Evolutionary conservation across 1,284 basidiomycete genomes (phyloP), one percentile per base, ranked within the genome.

Genomic region (Xerocomus minutiporus): DNA sequence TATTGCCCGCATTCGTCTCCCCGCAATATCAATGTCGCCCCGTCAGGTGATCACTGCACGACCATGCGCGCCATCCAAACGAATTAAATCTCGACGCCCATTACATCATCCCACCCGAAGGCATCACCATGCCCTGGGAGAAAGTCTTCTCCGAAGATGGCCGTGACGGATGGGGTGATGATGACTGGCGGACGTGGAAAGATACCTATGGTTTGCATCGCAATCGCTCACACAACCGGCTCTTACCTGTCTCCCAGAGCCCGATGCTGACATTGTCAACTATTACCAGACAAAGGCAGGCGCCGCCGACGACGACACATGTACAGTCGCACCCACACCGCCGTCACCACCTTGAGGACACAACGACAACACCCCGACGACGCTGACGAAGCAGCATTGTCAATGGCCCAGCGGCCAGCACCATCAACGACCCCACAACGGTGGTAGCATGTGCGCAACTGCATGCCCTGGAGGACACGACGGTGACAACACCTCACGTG

Each of bases 251-350:
- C 38, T 46, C 34, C 32, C 62, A 88, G 93, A 89, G 65, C 91
- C 92, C 3, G 93, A 95, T 66, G 92, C 93, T 11, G 93, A 93
- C 2, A 95, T 97, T 44, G 88, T 96, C 55, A 97, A 97, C 67
- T 96, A 92, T 63, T 93, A 93, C 66, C 90, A 93, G 67, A 77
- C 75, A 46, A 87, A 82, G 69, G 83, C 80, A 23, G 40, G 60
- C 48, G 17, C 17, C 17, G 17, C 17, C 17, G 17, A 20, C 17
- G 17, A 20, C 17, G 17, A 20, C 17, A 20, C 17, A 20, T 20
- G 17, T 20, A 20, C 17, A 20, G 17, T 20, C 17, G 17, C 17
- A 20, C 17, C 17, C 17, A 20, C 17, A 20, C 17, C 17, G 17
- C 17, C 17, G 17, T 20, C 17, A 1, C 17, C 17, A 20, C 17